These are phyloP conservation scores for Lathyrus tuberosus DNA, from an alignment of 306 rosid genomes.

Conservation along the genomic window DNA sequence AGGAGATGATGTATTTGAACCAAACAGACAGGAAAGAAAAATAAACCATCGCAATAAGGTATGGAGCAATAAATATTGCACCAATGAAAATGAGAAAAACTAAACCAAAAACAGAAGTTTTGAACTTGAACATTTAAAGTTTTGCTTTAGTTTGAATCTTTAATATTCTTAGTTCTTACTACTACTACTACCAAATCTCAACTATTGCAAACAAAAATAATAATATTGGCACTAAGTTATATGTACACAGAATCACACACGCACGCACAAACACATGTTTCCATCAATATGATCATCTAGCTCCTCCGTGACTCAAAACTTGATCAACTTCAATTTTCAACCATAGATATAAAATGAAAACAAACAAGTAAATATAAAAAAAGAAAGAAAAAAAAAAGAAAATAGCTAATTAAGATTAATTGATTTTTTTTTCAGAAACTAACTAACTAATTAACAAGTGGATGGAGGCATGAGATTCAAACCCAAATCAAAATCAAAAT, in stretches of 20 bases:
- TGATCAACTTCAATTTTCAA: conserved; percentile 4
- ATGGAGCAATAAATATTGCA: conserved; percentile 50
- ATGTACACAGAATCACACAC: conserved; percentile 65
- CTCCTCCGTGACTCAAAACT: conserved; percentile 46
- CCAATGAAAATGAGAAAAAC: conserved; percentile 41
- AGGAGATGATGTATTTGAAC: conserved; percentile 30
- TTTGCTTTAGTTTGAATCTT: conserved; percentile 39
- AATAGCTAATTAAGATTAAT: conserved; percentile 31
- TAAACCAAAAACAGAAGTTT: conserved; percentile 38
- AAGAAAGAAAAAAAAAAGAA: not conserved
- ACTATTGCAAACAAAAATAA: conserved; percentile 50
- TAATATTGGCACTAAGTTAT: conserved; percentile 60
- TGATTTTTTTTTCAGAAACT: not conserved
- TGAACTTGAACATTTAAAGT: conserved; percentile 37
- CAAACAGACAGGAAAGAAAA: conserved; percentile 31
- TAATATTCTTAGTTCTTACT: conserved; percentile 43
- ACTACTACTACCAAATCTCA: conserved; percentile 46
- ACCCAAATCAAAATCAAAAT: conserved; percentile 57
- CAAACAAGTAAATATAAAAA: conserved; percentile 8
- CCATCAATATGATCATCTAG: conserved; percentile 49
- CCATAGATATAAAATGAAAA: not conserved
- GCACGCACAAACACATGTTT: conserved; percentile 45
- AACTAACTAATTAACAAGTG: conserved; percentile 48
- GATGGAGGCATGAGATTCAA: conserved; percentile 98
- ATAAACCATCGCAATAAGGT: conserved; percentile 35